Evolutionary conservation across 75 land plant species (phyloP).

Genomic region (Chamaecyparis obtusa): DNA sequence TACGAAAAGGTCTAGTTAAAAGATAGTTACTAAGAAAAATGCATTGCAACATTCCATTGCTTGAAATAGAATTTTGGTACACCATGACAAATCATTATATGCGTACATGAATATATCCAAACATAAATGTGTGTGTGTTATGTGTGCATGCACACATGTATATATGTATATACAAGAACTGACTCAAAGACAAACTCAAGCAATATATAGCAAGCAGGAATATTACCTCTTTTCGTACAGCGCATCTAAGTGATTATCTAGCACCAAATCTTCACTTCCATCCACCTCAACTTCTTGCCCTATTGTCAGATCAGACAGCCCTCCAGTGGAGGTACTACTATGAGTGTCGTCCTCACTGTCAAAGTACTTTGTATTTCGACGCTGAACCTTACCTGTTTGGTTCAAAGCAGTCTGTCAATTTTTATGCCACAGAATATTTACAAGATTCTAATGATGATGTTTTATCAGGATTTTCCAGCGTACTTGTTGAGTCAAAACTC

Average conservation of each 20-base stretch:
- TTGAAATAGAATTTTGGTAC: not conserved
- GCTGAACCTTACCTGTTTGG: not conserved
- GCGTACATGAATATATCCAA: not conserved
- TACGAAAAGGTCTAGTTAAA: no score
- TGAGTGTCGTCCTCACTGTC: constrained; percentile 61
- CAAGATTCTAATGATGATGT: not conserved
- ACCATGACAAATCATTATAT: not conserved
- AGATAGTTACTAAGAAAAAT: not conserved
- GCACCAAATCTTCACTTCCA: constrained; percentile 23
- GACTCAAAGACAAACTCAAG: not conserved
- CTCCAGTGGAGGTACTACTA: constrained; percentile 47
- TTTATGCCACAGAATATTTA: not conserved
- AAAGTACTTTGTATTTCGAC: constrained; percentile 9
- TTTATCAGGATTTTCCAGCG: no score
- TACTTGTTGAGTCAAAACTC: no score
- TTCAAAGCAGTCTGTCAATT: not conserved
- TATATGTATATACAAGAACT: not conserved
- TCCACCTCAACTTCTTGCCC: constrained; percentile 37
- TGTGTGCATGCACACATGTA: not conserved
- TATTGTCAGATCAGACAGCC: constrained; percentile 35
- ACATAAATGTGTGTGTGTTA: not conserved
- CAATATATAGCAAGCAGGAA: not conserved
- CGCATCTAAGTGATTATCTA: constrained; percentile 47
- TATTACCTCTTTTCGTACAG: constrained; percentile 65
- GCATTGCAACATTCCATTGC: not conserved